Base-by-base conservation (phyloP, 2,329 filamentous ascomycete species). In the Juglanconis sp. region DNA sequence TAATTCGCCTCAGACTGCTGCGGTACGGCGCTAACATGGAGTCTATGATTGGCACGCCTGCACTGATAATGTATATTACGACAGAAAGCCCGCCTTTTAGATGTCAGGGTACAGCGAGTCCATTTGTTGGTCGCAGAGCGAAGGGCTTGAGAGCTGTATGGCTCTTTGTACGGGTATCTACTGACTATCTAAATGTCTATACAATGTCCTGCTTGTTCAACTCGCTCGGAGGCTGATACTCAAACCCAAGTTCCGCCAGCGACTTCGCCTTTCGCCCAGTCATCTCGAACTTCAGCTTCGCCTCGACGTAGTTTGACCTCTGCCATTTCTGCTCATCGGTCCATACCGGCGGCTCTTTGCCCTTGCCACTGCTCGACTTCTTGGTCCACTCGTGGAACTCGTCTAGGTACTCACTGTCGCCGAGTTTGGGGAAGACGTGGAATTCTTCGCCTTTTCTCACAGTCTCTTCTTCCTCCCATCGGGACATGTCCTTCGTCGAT, bases 301-400 rank as follows among this genome's bases (percentile, higher is more conserved):
- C 90, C 11, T 86, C 79, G 0, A 83, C 79, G 66, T 89, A 90
- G 3, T 86, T 79, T 60, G 82, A 80, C 17, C 93, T 81, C 68
- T 89, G 81, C 91, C 91, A 96, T 56, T 86, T 83, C 66, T 89
- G 77, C 72, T 86, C 83, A 51, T 86, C 82, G 8, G 83, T 81
- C 92, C 93, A 97, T 32, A 76, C 76, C 3, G 88, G 88, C 34
- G 91, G 87, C 64, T 81, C 74, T 72, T 92, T 94, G 2, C 88
- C 88, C 17, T 61, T 57, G 13, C 74, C 72, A 0, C 76, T 76
- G 63, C 68, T 79, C 7, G 82, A 81, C 42, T 71, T 72, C 62
- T 76, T 70, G 13, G 83, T 81, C 86, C 86, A 90, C 50, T 85
- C 80, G 63, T 88, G 80, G 63, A 91, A 70, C 67, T 79, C 79